phyloP scores from a whole-genome alignment of 768 basidiomycete species.

The Amanita rubescens region DNA sequence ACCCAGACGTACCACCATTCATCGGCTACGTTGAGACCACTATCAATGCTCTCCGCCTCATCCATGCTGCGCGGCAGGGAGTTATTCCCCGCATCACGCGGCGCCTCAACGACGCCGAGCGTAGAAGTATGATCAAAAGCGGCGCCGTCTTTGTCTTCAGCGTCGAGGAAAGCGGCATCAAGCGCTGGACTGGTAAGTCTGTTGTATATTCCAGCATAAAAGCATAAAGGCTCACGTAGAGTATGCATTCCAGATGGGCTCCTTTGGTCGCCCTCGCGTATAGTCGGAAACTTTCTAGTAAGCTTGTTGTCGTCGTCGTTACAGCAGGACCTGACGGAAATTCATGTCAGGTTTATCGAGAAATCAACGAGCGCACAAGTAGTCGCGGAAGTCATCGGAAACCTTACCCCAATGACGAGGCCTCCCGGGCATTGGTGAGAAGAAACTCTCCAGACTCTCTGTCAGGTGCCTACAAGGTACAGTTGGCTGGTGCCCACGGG shows the following conservation, averaged over 20 bases:
- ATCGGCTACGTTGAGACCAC: constrained; percentile 78
- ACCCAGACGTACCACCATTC: constrained; percentile 59
- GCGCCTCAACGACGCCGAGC: constrained; percentile 76
- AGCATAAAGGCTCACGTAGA: constrained; percentile 11
- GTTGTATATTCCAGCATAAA: constrained; percentile 5
- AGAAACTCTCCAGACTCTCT: constrained; percentile 35
- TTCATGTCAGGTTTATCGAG: constrained; percentile 62
- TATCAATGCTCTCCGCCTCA: constrained; percentile 72
- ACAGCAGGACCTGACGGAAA: constrained; percentile 1
- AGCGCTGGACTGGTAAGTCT: constrained; percentile 68
- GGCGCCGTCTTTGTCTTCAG: constrained; percentile 83
- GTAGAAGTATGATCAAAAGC: constrained; percentile 52
- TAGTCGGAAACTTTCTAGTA: constrained; percentile 80
- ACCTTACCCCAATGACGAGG: constrained; percentile 43
- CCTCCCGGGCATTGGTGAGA: constrained; percentile 29
- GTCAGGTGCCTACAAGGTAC: constrained; percentile 24
- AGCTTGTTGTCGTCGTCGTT: constrained; percentile 14
- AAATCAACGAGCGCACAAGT: constrained; percentile 63
- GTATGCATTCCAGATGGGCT: constrained; percentile 37
- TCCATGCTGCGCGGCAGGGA: constrained; percentile 75
- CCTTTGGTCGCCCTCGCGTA: constrained; percentile 79
- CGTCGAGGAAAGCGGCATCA: constrained; percentile 84
- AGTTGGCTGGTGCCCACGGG: constrained; percentile 23
- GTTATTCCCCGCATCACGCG: constrained; percentile 79
- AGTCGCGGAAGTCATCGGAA: constrained; percentile 46